These are phyloP conservation scores for Colletotrichum sansevieriae DNA, from an alignment of 2,329 filamentous ascomycete genomes.

Conservation along the genomic window DNA sequence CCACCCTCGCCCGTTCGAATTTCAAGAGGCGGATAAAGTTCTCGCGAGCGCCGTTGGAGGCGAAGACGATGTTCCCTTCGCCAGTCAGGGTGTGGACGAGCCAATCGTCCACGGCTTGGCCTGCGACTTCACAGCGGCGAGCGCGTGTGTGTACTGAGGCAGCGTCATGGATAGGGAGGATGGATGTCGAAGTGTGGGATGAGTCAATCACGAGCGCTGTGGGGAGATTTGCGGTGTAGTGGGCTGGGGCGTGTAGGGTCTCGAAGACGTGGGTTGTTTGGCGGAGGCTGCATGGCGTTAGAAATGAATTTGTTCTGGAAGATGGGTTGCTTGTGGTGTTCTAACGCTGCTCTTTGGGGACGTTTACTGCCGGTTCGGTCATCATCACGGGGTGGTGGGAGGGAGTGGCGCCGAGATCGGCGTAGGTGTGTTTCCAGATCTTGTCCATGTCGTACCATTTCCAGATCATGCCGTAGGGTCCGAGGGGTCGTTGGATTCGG, in stretches of 20 bases:
- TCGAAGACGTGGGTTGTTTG: slow-evolving; percentile 17
- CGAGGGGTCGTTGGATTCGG: not conserved
- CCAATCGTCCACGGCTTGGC: slow-evolving; percentile 22
- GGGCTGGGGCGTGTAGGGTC: slow-evolving; percentile 5
- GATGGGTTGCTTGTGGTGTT: too few relatives aligned
- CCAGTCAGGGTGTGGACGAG: not conserved
- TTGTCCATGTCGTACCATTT: slow-evolving; percentile 14
- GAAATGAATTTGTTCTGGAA: too few relatives aligned
- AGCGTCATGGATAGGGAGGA: slow-evolving; percentile 10
- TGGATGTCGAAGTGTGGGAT: slow-evolving; percentile 1
- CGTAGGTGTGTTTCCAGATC: slow-evolving; percentile 2
- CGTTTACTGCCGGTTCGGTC: slow-evolving; percentile 16
- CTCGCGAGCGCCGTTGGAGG: not conserved
- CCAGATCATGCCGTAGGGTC: not conserved
- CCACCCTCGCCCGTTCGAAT: slow-evolving; percentile 8
- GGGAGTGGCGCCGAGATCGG: not conserved
- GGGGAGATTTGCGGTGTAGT: slow-evolving; percentile 21
- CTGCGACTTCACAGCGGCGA: slow-evolving; percentile 2
- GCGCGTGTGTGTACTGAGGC: not conserved
- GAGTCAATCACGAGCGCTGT: slow-evolving; percentile 29
- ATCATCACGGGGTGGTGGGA: not conserved
- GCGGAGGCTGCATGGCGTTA: not conserved
- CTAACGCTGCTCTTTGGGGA: slow-evolving; percentile 10
- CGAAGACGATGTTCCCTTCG: not conserved
- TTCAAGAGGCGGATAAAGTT: not conserved